phyloP scores from a whole-genome alignment of 768 basidiomycete species.

The Gymnopilus dilepis region DNA sequence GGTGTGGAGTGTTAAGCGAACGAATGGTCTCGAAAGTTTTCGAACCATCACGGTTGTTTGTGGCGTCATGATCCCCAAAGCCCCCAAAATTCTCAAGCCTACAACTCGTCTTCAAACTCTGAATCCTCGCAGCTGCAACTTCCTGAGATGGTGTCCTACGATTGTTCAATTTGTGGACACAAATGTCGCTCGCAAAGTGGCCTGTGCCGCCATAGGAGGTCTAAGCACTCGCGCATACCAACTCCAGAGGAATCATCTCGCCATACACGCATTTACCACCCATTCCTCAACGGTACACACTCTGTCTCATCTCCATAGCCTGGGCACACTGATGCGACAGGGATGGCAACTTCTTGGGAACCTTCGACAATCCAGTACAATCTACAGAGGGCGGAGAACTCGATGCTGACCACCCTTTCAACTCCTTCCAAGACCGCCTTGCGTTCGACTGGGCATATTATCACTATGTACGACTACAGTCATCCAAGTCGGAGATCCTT shows the following conservation, averaged over 20 bases:
- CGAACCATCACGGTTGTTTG: neutral
- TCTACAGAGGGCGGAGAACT: too few species aligned
- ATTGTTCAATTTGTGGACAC: conserved; percentile 11
- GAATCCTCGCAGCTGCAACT: neutral
- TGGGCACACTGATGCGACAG: conserved; percentile 12
- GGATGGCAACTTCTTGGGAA: conserved; percentile 12
- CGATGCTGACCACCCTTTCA: conserved; percentile 31
- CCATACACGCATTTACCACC: conserved; percentile 16
- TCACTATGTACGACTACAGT: conserved; percentile 31
- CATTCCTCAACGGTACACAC: conserved; percentile 21
- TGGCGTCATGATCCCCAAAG: neutral
- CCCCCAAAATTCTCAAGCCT: neutral
- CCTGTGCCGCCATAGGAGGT: conserved; percentile 11
- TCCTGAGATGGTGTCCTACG: neutral
- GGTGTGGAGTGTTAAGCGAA: neutral
- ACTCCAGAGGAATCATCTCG: conserved; percentile 11
- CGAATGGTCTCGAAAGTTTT: neutral
- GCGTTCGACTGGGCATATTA: conserved; percentile 36
- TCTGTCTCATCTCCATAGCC: neutral
- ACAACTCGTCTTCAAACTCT: neutral
- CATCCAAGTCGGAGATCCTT: conserved; percentile 25
- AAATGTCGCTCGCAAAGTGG: conserved; percentile 15
- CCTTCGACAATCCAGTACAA: neutral
- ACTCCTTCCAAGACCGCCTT: conserved; percentile 29
- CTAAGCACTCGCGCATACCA: conserved; percentile 6